Evolutionary conservation across 345 rosid genomes (phyloP).

Genomic region (Salix arbutifolia): DNA sequence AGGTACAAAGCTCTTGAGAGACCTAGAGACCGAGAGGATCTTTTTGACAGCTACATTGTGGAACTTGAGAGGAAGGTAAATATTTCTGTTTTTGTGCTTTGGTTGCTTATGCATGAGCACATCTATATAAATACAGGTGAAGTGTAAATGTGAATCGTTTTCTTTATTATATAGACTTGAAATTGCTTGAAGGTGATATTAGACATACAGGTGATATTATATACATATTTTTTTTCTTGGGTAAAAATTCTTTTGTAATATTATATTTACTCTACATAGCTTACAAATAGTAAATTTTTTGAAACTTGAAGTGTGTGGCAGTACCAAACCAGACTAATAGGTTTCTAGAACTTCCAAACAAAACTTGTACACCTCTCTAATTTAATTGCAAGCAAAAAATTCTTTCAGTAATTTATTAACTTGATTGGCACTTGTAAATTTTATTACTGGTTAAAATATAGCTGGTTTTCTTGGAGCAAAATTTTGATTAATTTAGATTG

Average conservation of each 20-base stretch:
- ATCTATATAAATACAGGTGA: not conserved
- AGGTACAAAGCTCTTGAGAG: conserved; percentile 93
- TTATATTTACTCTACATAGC: not conserved
- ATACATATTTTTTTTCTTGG: too few relatives aligned
- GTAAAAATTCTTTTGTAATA: not conserved
- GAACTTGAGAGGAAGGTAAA: conserved; percentile 93
- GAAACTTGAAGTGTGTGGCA: not conserved
- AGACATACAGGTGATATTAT: too few relatives aligned
- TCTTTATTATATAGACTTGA: not conserved
- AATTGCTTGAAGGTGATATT: not conserved
- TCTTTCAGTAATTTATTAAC: too few relatives aligned
- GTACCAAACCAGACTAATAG: not conserved
- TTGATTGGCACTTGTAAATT: too few relatives aligned
- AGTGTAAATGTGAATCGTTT: not conserved
- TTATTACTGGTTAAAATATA: too few relatives aligned
- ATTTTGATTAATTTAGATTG: too few relatives aligned
- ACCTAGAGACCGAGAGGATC: conserved; percentile 83
- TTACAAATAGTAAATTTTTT: not conserved
- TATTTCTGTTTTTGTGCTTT: not conserved
- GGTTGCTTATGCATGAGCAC: not conserved
- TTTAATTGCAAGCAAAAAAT: too few relatives aligned
- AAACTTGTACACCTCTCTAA: not conserved
- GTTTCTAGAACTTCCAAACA: not conserved
- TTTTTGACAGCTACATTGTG: conserved; percentile 75
- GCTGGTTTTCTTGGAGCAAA: too few relatives aligned